A percentile compares a stretch with the other conserved stretches of the same genome.
Evolutionary conservation across 78 protist genomes (phyloP).

Genomic region (Dictyostelium capitatum): DNA sequence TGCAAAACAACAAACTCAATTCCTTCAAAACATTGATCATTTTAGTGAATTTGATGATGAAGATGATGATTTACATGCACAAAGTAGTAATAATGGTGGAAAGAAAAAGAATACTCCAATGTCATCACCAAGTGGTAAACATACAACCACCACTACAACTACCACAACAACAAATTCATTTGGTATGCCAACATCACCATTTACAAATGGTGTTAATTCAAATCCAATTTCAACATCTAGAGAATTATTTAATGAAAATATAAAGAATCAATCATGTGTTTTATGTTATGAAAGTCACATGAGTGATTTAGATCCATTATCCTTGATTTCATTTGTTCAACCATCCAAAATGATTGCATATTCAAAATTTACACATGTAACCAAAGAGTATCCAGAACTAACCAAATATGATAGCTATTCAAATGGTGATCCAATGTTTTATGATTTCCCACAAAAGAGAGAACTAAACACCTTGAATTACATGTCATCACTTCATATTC

Average conservation of each 20-base stretch:
- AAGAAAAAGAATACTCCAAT: slow-evolving; percentile 24
- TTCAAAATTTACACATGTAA: slow-evolving; percentile 19
- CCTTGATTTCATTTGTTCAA: slow-evolving; percentile 38
- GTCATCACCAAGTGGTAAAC: not conserved
- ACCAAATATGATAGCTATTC: not conserved
- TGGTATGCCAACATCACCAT: not conserved
- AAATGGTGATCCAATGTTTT: not conserved
- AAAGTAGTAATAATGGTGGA: not conserved
- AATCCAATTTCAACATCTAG: not conserved
- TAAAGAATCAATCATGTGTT: slow-evolving; percentile 17
- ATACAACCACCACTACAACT: not conserved
- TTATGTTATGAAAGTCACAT: slow-evolving; percentile 30
- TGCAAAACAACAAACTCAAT: slow-evolving; percentile 58
- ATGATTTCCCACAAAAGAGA: slow-evolving; percentile 37
- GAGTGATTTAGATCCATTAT: slow-evolving; percentile 36
- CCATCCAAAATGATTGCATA: slow-evolving; percentile 17
- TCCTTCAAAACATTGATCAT: not conserved
- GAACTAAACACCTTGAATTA: slow-evolving; percentile 34
- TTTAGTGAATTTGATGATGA: not conserved
- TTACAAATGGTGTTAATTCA: not conserved
- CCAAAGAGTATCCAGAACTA: slow-evolving; percentile 9
- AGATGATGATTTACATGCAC: not conserved
- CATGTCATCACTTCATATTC: slow-evolving; percentile 46
- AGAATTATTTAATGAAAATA: slow-evolving; percentile 13
- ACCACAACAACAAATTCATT: slow-evolving; percentile 4